phyloP scores from a whole-genome alignment of 192 early-diverging fungal species.

The Linnemannia exigua region DNA sequence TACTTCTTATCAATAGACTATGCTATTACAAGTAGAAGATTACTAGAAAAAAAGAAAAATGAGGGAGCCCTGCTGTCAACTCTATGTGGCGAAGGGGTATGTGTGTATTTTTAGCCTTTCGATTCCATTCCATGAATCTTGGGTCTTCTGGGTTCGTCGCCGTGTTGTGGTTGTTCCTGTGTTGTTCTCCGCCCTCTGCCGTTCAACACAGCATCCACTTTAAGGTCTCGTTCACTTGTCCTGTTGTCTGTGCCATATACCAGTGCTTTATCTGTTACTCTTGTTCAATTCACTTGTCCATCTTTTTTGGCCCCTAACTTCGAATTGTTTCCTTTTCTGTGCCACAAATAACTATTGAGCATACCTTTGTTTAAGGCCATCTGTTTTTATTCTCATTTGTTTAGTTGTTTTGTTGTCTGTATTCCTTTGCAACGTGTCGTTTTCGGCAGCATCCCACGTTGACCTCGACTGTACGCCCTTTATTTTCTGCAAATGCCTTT shows the following conservation, averaged over 20 bases:
- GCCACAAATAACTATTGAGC: not conserved
- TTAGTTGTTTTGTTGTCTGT: too few species aligned
- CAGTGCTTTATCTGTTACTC: too few species aligned
- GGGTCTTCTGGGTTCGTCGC: not conserved
- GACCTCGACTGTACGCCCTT: too few species aligned
- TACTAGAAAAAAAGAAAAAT: not conserved
- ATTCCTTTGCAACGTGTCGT: not conserved
- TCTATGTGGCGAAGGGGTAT: constrained; percentile 1
- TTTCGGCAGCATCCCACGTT: not conserved
- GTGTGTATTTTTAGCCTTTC: not conserved
- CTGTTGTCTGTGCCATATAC: not conserved
- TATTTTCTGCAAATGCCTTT: too few species aligned
- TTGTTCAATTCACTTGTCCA: not conserved
- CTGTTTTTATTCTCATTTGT: not conserved
- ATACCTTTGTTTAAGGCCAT: too few species aligned
- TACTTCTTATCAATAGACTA: not conserved
- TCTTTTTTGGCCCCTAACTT: not conserved
- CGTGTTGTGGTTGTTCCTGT: not conserved
- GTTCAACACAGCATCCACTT: not conserved
- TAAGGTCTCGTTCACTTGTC: not conserved
- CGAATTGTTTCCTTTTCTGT: not conserved
- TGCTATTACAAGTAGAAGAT: not conserved
- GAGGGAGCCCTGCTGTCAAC: constrained; percentile 3
- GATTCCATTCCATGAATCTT: too few species aligned
- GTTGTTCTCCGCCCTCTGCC: not conserved